phyloP scores from a whole-genome alignment of 2,329 filamentous ascomycete species.

The Davidsoniella eucalypti region DNA sequence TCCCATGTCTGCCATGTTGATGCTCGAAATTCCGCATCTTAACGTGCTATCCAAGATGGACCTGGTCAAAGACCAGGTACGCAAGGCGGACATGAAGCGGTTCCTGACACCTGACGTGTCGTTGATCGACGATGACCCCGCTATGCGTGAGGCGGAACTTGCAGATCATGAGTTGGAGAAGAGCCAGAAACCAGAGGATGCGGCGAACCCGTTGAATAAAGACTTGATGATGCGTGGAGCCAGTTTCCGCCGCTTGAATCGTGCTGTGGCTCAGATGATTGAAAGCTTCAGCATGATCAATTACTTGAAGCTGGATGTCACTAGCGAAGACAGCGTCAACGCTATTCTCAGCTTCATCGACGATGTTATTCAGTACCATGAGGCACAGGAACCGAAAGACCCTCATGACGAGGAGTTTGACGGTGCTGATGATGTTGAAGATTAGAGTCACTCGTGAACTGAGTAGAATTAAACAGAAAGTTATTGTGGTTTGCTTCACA shows the following conservation, averaged over 20 bases:
- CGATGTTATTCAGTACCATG: conserved; percentile 83
- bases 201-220: conserved; percentile 43
- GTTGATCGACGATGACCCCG: conserved; percentile 64
- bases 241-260: conserved; percentile 69
- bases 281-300: conserved; percentile 98
- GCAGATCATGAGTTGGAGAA: conserved; percentile 50
- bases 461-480: too few relatives aligned
- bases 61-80: conserved; percentile 75
- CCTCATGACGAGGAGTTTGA: conserved; percentile 43
- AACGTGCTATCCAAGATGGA: conserved; percentile 98
- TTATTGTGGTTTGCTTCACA: too few relatives aligned
- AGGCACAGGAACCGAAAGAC: conserved; percentile 81
- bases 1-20: conserved; percentile 98
- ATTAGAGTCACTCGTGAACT: neutral
- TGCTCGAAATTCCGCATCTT: conserved; percentile 92
- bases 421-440: conserved; percentile 24
- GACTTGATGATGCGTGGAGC: conserved; percentile 62
- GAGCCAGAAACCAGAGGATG: conserved; percentile 24
- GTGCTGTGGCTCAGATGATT: conserved; percentile 76
- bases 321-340: conserved; percentile 81
- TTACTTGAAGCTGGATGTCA: conserved; percentile 75
- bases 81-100: conserved; percentile 72
- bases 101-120: conserved; percentile 77
- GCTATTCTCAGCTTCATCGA: conserved; percentile 82
- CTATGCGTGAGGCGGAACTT: conserved; percentile 23